These are phyloP conservation scores for Trifolium fragiferum DNA, from an alignment of 306 rosid genomes.

Conservation along the genomic window DNA sequence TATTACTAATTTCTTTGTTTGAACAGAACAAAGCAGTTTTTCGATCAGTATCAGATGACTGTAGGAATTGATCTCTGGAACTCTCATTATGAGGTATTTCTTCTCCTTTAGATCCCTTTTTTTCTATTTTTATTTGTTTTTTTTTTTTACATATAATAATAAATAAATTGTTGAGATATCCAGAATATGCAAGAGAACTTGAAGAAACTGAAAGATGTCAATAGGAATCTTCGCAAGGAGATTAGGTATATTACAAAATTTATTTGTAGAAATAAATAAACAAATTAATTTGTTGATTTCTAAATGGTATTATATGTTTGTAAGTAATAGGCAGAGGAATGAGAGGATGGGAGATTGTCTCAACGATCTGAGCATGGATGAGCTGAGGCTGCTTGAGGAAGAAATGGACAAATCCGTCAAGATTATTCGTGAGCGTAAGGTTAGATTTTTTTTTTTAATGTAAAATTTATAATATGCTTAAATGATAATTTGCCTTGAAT, in stretches of 20 bases:
- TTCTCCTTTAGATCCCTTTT: neutral
- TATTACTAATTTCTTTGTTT: neutral
- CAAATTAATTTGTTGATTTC: neutral
- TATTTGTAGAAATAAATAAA: neutral
- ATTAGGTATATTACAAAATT: constrained; percentile 58
- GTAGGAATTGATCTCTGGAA: constrained; percentile 71
- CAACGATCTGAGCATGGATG: constrained; percentile 61
- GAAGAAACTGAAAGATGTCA: constrained; percentile 67
- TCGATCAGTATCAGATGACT: constrained; percentile 73
- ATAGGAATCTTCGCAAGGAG: constrained; percentile 70
- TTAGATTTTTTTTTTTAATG: neutral
- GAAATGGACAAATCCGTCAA: constrained; percentile 66
- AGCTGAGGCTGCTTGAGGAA: constrained; percentile 61
- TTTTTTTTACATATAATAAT: too few relatives aligned
- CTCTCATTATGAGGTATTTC: constrained; percentile 72
- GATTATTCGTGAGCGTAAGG: constrained; percentile 78
- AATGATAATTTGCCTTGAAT: too few relatives aligned
- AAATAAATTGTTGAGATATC: neutral
- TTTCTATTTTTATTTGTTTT: neutral
- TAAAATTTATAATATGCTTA: too few relatives aligned
- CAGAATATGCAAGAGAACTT: constrained; percentile 79
- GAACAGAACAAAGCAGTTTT: constrained; percentile 69
- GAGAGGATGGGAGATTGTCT: constrained; percentile 79
- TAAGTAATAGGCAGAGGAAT: constrained; percentile 64
- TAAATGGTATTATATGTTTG: neutral